A percentile compares a stretch with the other conserved stretches of the same genome.
phyloP scores from a whole-genome alignment of 768 basidiomycete genomes.

The Trametes coccinea region DNA sequence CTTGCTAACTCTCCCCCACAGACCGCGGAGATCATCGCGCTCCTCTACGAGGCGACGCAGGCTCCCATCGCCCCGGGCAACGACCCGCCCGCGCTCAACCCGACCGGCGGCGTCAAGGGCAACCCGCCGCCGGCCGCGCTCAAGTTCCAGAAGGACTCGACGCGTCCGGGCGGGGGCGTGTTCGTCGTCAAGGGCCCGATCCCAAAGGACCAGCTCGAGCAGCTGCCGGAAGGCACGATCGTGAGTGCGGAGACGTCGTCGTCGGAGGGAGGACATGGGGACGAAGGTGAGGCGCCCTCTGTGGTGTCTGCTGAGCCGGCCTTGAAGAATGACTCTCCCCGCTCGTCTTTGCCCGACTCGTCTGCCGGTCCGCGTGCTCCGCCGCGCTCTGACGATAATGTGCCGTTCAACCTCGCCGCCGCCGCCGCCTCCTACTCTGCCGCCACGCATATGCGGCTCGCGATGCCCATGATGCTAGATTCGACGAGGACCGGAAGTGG shows the following conservation, averaged over 20 bases:
- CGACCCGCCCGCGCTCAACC: slow-evolving; percentile 68
- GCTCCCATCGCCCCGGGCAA: slow-evolving; percentile 49
- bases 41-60: slow-evolving; percentile 93
- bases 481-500: slow-evolving; percentile 2
- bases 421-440: slow-evolving; percentile 8
- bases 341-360: slow-evolving; percentile 16
- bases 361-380: slow-evolving; percentile 7
- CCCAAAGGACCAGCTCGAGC: slow-evolving; percentile 26
- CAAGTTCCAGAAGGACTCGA: slow-evolving; percentile 76
- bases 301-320: slow-evolving; percentile 19
- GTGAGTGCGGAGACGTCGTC: slow-evolving; percentile 49
- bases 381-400: slow-evolving; percentile 7
- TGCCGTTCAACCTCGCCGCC: slow-evolving; percentile 1
- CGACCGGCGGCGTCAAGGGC: slow-evolving; percentile 69
- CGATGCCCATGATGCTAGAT: slow-evolving; percentile 12
- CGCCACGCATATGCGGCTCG: not conserved
- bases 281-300: slow-evolving; percentile 49
- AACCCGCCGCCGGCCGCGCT: slow-evolving; percentile 50
- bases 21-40: slow-evolving; percentile 90
- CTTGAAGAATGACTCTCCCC: slow-evolving; percentile 21
- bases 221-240: slow-evolving; percentile 57
- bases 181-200: slow-evolving; percentile 58
- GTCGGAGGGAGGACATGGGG: slow-evolving; percentile 21
- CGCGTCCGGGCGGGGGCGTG: slow-evolving; percentile 84
- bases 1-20: slow-evolving; percentile 36